These are phyloP conservation scores for Aureobasidium musti DNA, from an alignment of 2,329 filamentous ascomycete species.

Conservation along the genomic window DNA sequence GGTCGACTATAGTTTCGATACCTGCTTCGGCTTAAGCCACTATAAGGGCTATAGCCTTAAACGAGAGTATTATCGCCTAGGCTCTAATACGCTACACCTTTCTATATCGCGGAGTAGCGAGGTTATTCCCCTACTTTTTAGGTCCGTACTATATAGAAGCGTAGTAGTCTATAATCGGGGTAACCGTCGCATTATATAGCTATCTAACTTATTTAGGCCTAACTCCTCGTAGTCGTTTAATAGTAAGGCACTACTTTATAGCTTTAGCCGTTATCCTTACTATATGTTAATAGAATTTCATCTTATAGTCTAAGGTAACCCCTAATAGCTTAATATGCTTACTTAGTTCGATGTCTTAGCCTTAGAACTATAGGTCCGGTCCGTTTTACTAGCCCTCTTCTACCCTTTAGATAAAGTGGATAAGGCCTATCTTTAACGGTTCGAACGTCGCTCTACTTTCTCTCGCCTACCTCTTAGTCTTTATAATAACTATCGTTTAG, in stretches of 20 bases:
- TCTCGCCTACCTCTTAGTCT: too few relatives aligned
- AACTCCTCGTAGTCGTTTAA: not conserved
- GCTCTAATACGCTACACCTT: conserved; percentile 6
- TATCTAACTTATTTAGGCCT: not conserved
- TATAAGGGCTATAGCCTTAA: not conserved
- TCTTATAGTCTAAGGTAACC: not conserved
- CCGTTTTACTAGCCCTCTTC: too few relatives aligned
- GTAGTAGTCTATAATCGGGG: not conserved
- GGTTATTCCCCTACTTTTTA: not conserved
- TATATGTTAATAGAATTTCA: not conserved
- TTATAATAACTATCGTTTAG: too few relatives aligned
- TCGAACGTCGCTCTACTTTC: too few relatives aligned
- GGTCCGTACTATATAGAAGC: not conserved
- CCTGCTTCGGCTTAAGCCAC: conserved; percentile 1
- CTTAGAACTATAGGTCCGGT: too few relatives aligned
- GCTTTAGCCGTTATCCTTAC: not conserved
- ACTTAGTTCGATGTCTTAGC: not conserved
- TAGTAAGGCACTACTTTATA: not conserved
- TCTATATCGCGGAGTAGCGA: conserved; percentile 3
- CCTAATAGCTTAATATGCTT: not conserved
- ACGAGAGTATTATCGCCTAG: not conserved
- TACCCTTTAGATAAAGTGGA: too few relatives aligned
- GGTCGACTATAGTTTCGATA: not conserved
- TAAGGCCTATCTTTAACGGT: too few relatives aligned
- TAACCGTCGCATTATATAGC: not conserved